Evolutionary conservation across 495 filamentous ascomycete species (phyloP).

Genomic region (Aspergillus incahuasiensis): DNA sequence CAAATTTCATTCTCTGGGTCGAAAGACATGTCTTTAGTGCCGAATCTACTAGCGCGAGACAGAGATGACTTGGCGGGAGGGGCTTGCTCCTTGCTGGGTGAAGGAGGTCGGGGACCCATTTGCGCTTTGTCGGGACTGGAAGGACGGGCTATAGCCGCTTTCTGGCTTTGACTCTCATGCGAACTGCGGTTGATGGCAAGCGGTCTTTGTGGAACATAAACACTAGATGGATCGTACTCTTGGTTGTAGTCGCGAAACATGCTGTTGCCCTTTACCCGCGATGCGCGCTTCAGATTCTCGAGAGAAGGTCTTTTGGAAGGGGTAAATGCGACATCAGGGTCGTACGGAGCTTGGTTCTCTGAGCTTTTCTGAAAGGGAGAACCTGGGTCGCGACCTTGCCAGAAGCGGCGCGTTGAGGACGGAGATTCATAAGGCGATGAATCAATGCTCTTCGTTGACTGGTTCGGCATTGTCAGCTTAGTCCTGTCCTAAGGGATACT

Average conservation of each 20-base stretch:
- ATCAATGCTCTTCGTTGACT: conserved; percentile 52
- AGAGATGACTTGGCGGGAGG: conserved; percentile 88
- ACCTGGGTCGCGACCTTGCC: conserved; percentile 69
- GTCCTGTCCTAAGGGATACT: conserved; percentile 26
- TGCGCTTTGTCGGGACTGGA: conserved; percentile 19
- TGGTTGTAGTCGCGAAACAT: conserved; percentile 88
- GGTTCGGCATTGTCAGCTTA: conserved; percentile 3
- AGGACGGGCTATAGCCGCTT: not conserved
- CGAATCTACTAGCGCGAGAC: conserved; percentile 64
- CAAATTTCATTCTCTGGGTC: conserved; percentile 68
- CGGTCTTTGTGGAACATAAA: conserved; percentile 71
- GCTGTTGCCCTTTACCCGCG: conserved; percentile 93
- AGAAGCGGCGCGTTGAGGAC: conserved; percentile 75
- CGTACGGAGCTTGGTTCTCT: conserved; percentile 64
- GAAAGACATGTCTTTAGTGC: conserved; percentile 54
- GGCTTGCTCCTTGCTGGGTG: conserved; percentile 66
- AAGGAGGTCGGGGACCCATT: conserved; percentile 44
- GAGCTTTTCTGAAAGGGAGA: conserved; percentile 57
- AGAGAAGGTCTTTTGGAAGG: conserved; percentile 78
- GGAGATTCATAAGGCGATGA: conserved; percentile 69
- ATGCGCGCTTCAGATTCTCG: conserved; percentile 87
- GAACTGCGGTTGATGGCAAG: conserved; percentile 55
- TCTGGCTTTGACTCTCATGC: conserved; percentile 45
- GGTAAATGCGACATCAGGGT: conserved; percentile 57
- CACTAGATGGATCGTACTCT: conserved; percentile 80